phyloP scores from a whole-genome alignment of 1,284 basidiomycete genomes.

The Apiotrichum gamsii region DNA sequence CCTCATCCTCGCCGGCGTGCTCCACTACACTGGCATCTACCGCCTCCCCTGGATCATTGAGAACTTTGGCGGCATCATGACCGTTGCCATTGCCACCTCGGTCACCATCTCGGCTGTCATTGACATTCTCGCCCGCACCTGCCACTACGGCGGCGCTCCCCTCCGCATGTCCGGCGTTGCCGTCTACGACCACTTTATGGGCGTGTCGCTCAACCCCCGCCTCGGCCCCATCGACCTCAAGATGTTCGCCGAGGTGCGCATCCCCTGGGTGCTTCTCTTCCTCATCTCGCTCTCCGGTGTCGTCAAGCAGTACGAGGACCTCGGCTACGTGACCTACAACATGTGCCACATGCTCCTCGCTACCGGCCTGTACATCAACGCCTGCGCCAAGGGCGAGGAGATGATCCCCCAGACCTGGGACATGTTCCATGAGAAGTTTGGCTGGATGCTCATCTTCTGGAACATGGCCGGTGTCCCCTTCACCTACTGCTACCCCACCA shows the following conservation, averaged over 20 bases:
- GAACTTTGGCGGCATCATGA: conserved; percentile 94
- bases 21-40: conserved; percentile 80
- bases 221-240: conserved; percentile 92
- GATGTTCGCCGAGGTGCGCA: conserved; percentile 98
- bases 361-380: conserved; percentile 93
- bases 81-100: conserved; percentile 87
- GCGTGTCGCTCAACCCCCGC: conserved; percentile 87
- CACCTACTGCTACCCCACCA: conserved; percentile 92
- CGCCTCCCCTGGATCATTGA: conserved; percentile 92
- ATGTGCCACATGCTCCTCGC: conserved; percentile 96
- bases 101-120: conserved; percentile 72
- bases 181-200: conserved; percentile 96
- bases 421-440: conserved; percentile 95
- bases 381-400: conserved; percentile 89
- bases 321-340: conserved; percentile 93
- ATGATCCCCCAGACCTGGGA: conserved; percentile 99
- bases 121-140: conserved; percentile 66
- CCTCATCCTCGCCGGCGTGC: conserved; percentile 64
- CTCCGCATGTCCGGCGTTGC: conserved; percentile 90
- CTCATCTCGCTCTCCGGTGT: conserved; percentile 85
- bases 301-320: conserved; percentile 89
- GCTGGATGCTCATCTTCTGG: conserved; percentile 95
- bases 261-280: conserved; percentile 96
- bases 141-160: conserved; percentile 61
- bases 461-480: conserved; percentile 80